A percentile compares a stretch with the other conserved stretches of the same genome.
Evolutionary conservation across 192 early-diverging fungal species (phyloP).

Genomic region (Jimgerdemannia lactiflua): DNA sequence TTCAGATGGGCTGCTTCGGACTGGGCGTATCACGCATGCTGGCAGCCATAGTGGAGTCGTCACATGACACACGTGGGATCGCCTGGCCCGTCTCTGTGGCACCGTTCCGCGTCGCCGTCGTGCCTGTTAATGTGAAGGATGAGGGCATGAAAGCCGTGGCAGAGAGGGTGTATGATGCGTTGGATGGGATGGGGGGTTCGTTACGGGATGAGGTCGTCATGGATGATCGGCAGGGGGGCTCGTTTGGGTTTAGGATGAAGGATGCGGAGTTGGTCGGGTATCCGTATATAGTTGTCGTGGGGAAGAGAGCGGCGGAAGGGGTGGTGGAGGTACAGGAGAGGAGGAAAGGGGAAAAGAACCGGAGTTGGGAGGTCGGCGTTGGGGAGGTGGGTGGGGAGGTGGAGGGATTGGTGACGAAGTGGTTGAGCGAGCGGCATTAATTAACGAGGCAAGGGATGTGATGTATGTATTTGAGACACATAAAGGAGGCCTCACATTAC

Average conservation of each 20-base stretch:
- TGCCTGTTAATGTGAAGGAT: constrained; percentile 51
- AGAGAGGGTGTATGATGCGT: constrained; percentile 40
- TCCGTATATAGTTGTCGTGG: constrained; percentile 73
- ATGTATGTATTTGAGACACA: too few species aligned
- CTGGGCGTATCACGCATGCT: constrained; percentile 83
- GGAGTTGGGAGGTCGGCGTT: constrained; percentile 8
- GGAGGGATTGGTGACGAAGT: background rate
- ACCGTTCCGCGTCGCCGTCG: constrained; percentile 67
- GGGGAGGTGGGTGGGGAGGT: background rate
- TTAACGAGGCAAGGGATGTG: too few species aligned
- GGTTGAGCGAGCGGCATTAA: background rate
- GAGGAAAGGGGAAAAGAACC: constrained; percentile 9
- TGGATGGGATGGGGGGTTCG: constrained; percentile 14
- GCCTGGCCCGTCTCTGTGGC: constrained; percentile 81
- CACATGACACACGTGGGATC: constrained; percentile 62
- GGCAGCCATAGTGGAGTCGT: constrained; percentile 75
- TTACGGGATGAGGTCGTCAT: constrained; percentile 29
- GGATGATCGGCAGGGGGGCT: constrained; percentile 68
- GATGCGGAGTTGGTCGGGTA: constrained; percentile 83
- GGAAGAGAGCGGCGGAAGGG: constrained; percentile 52
- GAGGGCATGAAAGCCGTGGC: constrained; percentile 24
- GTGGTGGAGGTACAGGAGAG: constrained; percentile 51
- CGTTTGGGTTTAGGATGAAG: constrained; percentile 77
- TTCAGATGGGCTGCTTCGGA: constrained; percentile 92
- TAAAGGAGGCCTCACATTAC: too few species aligned